These are phyloP conservation scores for Trypanosoma mega DNA, from an alignment of 208 protist species.

Conservation along the genomic window DNA sequence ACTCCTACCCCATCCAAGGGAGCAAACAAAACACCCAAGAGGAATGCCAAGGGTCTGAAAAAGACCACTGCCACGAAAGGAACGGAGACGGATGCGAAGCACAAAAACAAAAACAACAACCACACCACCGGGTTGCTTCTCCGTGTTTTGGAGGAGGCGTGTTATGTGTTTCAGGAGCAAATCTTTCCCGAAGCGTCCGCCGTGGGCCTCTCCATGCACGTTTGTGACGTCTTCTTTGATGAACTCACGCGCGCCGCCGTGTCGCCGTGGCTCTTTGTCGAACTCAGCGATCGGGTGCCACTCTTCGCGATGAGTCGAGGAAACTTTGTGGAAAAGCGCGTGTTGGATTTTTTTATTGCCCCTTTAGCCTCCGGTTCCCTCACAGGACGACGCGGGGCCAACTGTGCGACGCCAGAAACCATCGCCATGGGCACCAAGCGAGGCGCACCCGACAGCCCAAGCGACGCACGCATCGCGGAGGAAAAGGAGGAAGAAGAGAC, in stretches of 20 bases:
- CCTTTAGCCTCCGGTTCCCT: conserved; percentile 70
- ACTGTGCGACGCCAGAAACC: conserved; percentile 33
- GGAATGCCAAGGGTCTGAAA: conserved; percentile 25
- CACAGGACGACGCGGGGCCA: conserved; percentile 32
- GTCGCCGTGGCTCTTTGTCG: conserved; percentile 54
- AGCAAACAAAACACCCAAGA: no score
- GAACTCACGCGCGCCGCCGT: conserved; percentile 56
- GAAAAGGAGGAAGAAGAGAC: conserved; percentile 31
- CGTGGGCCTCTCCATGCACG: conserved; percentile 81
- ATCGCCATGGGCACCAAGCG: conserved; percentile 7
- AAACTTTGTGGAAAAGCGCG: conserved; percentile 87
- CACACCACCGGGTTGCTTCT: conserved; percentile 12
- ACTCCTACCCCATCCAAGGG: no score
- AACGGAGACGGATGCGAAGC: not conserved
- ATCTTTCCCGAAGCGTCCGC: conserved; percentile 53
- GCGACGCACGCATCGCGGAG: conserved; percentile 13
- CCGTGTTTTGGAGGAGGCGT: conserved; percentile 39
- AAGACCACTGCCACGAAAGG: not conserved
- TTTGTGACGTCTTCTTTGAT: conserved; percentile 80
- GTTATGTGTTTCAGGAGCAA: conserved; percentile 71
- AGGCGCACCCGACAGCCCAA: not conserved
- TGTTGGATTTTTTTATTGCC: conserved; percentile 84
- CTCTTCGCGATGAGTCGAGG: conserved; percentile 84
- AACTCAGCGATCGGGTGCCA: conserved; percentile 56
- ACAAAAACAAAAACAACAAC: not conserved